phyloP scores from a whole-genome alignment of 2,329 filamentous ascomycete genomes.

The Penicillium sp. region DNA sequence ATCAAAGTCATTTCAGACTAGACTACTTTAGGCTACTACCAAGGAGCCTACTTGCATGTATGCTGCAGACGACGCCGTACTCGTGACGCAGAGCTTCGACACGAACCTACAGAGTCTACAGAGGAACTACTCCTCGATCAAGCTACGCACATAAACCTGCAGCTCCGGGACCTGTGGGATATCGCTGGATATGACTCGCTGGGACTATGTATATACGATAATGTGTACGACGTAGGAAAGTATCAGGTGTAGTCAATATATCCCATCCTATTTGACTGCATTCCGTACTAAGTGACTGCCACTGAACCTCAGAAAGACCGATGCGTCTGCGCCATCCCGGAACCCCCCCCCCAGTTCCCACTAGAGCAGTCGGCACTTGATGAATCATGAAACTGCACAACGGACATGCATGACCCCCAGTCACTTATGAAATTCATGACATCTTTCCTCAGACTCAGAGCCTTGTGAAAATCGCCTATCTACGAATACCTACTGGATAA shows the following conservation, averaged over 20 bases:
- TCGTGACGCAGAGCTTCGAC: not conserved
- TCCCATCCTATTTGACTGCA: not conserved
- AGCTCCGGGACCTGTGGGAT: not conserved
- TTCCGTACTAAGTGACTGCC: not conserved
- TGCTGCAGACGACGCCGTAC: not conserved
- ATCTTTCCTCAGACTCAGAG: not conserved
- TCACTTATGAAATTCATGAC: not conserved
- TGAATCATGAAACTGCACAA: not conserved
- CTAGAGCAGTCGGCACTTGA: conserved; percentile 5
- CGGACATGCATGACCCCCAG: not conserved
- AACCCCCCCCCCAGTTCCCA: not conserved
- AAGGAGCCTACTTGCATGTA: not conserved
- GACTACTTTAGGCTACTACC: not conserved
- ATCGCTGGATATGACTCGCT: not conserved
- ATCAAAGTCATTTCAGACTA: not conserved
- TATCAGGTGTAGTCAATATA: not conserved
- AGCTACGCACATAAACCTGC: conserved; percentile 3
- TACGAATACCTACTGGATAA: not conserved
- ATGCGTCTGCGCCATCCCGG: not conserved
- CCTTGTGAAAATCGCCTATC: not conserved
- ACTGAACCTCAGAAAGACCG: not conserved
- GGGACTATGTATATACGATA: not conserved
- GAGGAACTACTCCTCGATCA: not conserved
- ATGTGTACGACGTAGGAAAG: not conserved
- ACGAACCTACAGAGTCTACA: not conserved